Conservation (phyloP, 2,329 filamentous ascomycete species). For the Metarhizium rileyi region DNA sequence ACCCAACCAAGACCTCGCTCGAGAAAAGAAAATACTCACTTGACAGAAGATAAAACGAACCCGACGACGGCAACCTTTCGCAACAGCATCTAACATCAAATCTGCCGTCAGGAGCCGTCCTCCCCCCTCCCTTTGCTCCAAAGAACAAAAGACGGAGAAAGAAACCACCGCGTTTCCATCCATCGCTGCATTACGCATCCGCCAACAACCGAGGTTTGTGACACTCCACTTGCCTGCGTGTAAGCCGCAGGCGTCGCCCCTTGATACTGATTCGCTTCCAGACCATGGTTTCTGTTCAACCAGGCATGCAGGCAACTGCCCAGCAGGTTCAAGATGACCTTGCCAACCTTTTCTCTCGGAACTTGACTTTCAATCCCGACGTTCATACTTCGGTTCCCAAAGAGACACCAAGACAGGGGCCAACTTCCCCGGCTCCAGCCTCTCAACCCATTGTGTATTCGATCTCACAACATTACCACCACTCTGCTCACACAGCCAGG, state of each 20-base stretch:
- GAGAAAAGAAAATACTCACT: not conserved
- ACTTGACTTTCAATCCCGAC: slow-evolving; percentile 54
- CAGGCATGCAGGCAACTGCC: slow-evolving; percentile 19
- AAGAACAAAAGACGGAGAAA: not conserved
- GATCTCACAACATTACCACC: slow-evolving; percentile 75
- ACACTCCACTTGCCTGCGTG: not conserved
- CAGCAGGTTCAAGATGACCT: slow-evolving; percentile 70
- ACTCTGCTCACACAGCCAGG: slow-evolving; percentile 54
- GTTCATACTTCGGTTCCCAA: slow-evolving; percentile 14
- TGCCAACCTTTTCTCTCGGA: slow-evolving; percentile 65
- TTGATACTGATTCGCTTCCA: slow-evolving; percentile 3
- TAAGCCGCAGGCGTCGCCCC: not conserved
- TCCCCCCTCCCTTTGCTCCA: no score
- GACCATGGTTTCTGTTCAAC: slow-evolving; percentile 27
- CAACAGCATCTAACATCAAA: not conserved
- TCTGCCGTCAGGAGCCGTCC: not conserved
- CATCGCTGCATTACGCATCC: not conserved
- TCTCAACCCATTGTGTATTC: slow-evolving; percentile 53
- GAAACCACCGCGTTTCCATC: not conserved
- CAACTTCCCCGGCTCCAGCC: slow-evolving; percentile 12
- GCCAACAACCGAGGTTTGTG: not conserved
- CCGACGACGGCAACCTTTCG: not conserved
- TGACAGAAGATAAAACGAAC: not conserved
- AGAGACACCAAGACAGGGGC: slow-evolving; percentile 21
- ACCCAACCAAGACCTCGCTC: slow-evolving; percentile 7